Base-by-base conservation (phyloP, 768 basidiomycete genomes). In the Tricholoma sp. region DNA sequence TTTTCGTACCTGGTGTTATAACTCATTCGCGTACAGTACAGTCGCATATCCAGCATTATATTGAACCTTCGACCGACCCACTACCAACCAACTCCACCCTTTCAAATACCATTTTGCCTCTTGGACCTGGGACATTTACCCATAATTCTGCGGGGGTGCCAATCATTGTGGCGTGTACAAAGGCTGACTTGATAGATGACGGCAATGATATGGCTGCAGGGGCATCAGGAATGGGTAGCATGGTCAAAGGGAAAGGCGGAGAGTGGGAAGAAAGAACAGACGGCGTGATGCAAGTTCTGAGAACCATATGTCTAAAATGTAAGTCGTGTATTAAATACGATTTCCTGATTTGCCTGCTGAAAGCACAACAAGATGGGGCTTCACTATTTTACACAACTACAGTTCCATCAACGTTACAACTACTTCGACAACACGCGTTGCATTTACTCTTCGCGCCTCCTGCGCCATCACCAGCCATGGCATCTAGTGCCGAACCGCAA, bases 201-300 rank as follows among this genome's bases (percentile, higher is more conserved):
- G 81, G 82, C 5, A 80, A 78, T 63, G 88, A 90, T 64, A 77
- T 86, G 56, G 83, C 81, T 16, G 85, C 84, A 5, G 92, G 92
- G 37, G 75, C 87, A 1, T 82, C 89, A 0, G 90, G 89, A 0
- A 92, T 93, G 85, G 89, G 91, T 21, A 87, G 86, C 12, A 90
- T 93, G 88, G 88, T 93, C 3, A 94, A 92, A 71, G 91, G 91
- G 3, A 94, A 93, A 68, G 91, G 92, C 1, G 88, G 85, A 9
- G 89, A 91, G 64, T 93, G 91, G 91, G 97, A 99, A 71, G 97
- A 99, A 71, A 79, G 88, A 64, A 95, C 94, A 41, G 97, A 99
- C 67, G 89, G 89, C 39, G 78, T 98, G 4, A 96, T 97, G 86
- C 96, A 98, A 66, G 84, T 91, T n/a, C 78, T 99, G 52, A 82